Evolutionary conservation across 768 basidiomycete species (phyloP), one percentile per base, ranked within the genome.

Genomic region (Exidia glandulosa): DNA sequence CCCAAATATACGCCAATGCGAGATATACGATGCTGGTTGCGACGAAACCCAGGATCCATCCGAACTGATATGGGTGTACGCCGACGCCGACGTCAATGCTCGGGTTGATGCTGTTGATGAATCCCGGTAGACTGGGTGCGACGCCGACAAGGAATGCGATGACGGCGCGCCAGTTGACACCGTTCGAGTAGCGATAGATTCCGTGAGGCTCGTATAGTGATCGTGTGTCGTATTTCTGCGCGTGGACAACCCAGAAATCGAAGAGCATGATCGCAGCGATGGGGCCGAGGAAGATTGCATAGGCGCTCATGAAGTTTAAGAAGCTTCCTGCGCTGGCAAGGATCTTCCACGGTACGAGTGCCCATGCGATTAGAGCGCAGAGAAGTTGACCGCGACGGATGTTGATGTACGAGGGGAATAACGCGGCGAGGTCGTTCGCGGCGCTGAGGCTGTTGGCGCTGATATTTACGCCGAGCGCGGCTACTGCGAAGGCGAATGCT

Each of bases 261-360:
- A 76, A 74, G 60, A 81, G 77, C 76, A 86, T 80, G 59, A 94
- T 84, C 27, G 86, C 88, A 32, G 87, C 84, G 63, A 95, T 86
- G 1, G 92, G 92, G 0, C 89, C 89, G 25, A 94, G 75, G 69
- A 95, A 90, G 25, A 93, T 85, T 0, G 90, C 86, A 66, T 92
- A 94, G 2, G 88, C 90, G 27, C 78, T 80, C 84, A 91, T 87
- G 72, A 92, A 91, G 14, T 75, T 74, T 66, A 91, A 68, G 72
- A 91, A 90, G 1, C 82, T 82, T 32, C 81, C 75, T 0, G 86
- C 88, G 27, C 71, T 76, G 19, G 77, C 76, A 33, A 94, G 75
- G 58, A 94, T 90, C 71, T 91, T 83, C 92, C 91, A 94, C 3
- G 91, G 90, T 62, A 82, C 84, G n/a, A 90, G 71, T 0, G 79